Percentiles rank a stretch among this genome's conserved stretches.
These are phyloP conservation scores for Sordariomycetes sp. DNA, from an alignment of 2,329 filamentous ascomycete genomes.

Conservation along the genomic window DNA sequence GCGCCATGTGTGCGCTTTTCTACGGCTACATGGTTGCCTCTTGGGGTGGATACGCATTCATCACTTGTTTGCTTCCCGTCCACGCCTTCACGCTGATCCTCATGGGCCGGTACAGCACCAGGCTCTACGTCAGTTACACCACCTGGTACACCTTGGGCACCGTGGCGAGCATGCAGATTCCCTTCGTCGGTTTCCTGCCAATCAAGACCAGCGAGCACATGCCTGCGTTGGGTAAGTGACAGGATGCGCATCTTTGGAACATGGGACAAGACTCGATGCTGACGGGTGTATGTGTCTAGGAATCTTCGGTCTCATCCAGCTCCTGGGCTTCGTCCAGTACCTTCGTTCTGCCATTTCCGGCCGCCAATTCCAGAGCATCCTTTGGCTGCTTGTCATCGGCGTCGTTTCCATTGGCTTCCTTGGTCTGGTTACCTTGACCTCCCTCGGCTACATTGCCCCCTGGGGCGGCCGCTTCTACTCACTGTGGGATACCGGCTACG, in stretches of 20 bases:
- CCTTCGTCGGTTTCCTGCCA: constrained; percentile 93
- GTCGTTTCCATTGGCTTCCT: constrained; percentile 62
- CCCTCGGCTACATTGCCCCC: constrained; percentile 83
- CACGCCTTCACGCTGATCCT: constrained; percentile 88
- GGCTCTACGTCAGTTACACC: constrained; percentile 91
- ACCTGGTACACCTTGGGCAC: constrained; percentile 97
- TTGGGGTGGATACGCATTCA: constrained; percentile 99
- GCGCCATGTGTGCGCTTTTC: constrained; percentile 83
- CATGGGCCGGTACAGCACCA: constrained; percentile 92
- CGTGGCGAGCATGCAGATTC: constrained; percentile 96
- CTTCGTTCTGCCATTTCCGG: constrained; percentile 77
- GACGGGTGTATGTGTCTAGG: constrained; percentile 30
- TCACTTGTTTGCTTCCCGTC: constrained; percentile 89
- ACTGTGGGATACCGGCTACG: constrained; percentile 95
- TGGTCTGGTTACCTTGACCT: constrained; percentile 74
- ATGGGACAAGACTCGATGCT: neutral
- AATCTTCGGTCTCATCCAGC: constrained; percentile 89
- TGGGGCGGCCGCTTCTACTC: constrained; percentile 99
- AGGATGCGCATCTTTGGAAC: neutral
- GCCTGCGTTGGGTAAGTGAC: constrained; percentile 74
- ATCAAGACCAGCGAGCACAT: constrained; percentile 98
- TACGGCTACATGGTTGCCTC: constrained; percentile 99
- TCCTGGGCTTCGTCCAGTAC: constrained; percentile 86
- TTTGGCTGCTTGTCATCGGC: constrained; percentile 60
- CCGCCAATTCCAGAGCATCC: constrained; percentile 86